Conservation (phyloP, 768 basidiomycete genomes). For the Lentinula edodes region DNA sequence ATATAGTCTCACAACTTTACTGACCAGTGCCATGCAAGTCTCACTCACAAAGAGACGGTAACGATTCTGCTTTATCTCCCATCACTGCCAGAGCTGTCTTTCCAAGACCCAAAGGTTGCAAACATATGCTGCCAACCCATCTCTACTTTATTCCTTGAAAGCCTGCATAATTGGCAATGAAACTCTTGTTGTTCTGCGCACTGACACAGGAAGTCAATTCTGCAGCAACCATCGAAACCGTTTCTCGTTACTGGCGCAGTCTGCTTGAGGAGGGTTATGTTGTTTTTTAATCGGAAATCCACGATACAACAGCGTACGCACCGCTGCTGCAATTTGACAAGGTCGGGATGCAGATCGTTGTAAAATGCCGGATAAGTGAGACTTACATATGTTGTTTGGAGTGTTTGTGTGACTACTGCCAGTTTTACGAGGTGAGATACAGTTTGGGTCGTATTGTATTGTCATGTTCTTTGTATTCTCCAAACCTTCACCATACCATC, state of each 20-base stretch:
- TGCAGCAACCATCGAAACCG: neutral
- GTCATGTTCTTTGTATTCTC: slow-evolving; percentile 32
- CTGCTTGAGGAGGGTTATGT: neutral
- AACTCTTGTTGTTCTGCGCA: neutral
- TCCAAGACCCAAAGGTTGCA: neutral
- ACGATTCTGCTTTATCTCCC: neutral
- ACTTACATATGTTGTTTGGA: neutral
- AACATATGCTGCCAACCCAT: neutral
- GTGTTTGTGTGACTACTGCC: too few relatives aligned
- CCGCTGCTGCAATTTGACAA: too few relatives aligned
- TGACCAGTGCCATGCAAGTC: too few relatives aligned
- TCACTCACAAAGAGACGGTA: too few relatives aligned
- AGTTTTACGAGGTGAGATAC: too few relatives aligned
- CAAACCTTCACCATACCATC: slow-evolving; percentile 83
- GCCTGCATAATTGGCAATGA: neutral
- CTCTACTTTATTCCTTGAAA: neutral
- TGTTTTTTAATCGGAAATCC: neutral
- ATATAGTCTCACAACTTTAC: too few relatives aligned
- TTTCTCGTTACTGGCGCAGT: neutral
- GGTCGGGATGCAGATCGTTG: too few relatives aligned
- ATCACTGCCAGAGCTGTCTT: neutral
- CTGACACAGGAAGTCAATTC: neutral
- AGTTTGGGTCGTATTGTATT: neutral
- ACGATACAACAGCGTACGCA: neutral
- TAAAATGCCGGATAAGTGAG: neutral